Conservation (phyloP, 345 rosid species). For the Ailanthus altissimus region DNA sequence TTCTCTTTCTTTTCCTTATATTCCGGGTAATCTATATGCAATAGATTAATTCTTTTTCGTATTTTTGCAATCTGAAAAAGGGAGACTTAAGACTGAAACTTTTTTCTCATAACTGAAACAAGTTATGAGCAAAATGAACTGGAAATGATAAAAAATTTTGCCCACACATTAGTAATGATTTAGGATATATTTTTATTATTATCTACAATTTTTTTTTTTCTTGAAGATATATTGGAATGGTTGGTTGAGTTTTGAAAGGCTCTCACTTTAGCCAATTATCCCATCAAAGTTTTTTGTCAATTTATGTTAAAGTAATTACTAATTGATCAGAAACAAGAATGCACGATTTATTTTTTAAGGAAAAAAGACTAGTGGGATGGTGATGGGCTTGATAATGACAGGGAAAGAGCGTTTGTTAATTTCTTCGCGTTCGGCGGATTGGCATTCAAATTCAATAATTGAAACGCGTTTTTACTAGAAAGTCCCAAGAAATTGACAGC, state of each 20-base stretch:
- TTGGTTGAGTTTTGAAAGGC: slow-evolving; percentile 31
- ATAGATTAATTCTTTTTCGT: too few species aligned
- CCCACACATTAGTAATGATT: neutral
- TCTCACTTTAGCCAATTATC: neutral
- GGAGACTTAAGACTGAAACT: too few species aligned
- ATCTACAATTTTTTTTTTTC: slow-evolving; percentile 8
- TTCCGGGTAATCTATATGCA: neutral
- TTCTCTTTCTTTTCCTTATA: neutral
- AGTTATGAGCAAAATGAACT: too few species aligned
- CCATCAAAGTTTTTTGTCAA: slow-evolving; percentile 1
- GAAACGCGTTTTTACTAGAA: neutral
- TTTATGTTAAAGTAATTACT: neutral
- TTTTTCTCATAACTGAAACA: too few species aligned
- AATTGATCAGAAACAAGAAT: too few species aligned
- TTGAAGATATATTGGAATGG: neutral
- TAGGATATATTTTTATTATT: neutral
- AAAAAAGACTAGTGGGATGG: neutral
- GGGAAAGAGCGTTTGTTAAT: neutral
- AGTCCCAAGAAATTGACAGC: neutral
- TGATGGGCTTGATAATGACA: slow-evolving; percentile 14
- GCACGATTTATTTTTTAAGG: too few species aligned
- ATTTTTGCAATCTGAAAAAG: too few species aligned
- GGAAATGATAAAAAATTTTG: too few species aligned
- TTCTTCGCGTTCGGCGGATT: neutral
- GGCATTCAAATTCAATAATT: slow-evolving; percentile 6